A percentile compares a stretch with the other conserved stretches of the same genome.
These are phyloP conservation scores for Colletotrichum trifolii DNA, from an alignment of 2,329 filamentous ascomycete genomes.

Conservation along the genomic window DNA sequence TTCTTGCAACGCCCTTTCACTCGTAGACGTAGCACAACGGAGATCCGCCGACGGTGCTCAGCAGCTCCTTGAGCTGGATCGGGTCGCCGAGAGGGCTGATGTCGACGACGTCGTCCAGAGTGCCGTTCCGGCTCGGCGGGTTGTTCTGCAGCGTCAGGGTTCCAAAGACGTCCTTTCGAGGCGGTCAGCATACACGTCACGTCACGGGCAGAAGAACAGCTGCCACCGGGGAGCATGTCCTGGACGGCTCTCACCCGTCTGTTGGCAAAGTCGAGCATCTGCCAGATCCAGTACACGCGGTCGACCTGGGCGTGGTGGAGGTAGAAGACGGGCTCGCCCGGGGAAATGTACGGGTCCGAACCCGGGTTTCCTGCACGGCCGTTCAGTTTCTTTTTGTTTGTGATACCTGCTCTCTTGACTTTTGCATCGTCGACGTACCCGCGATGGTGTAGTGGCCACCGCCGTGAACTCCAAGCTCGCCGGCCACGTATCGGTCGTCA, in stretches of 20 bases:
- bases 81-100: slow-evolving; percentile 47
- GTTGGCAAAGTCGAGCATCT: slow-evolving; percentile 53
- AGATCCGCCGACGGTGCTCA: slow-evolving; percentile 52
- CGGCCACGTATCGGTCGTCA: slow-evolving; percentile 41
- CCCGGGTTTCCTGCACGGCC: slow-evolving; percentile 53
- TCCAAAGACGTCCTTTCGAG: slow-evolving; percentile 45
- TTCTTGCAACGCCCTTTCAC: background rate
- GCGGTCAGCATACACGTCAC: no score
- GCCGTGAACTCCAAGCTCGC: slow-evolving; percentile 50
- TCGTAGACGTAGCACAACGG: slow-evolving; percentile 58
- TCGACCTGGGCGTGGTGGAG: slow-evolving; percentile 59
- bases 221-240: no score
- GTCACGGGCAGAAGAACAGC: background rate
- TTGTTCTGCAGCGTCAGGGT: slow-evolving; percentile 55
- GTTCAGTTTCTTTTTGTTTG: background rate
- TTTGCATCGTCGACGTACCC: slow-evolving; percentile 14
- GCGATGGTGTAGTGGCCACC: slow-evolving; percentile 54
- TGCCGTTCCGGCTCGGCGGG: slow-evolving; percentile 54
- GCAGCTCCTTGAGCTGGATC: slow-evolving; percentile 47
- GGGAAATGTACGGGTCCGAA: slow-evolving; percentile 55
- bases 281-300: slow-evolving; percentile 60
- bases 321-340: slow-evolving; percentile 58
- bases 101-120: slow-evolving; percentile 51
- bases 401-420: background rate
- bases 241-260: slow-evolving; percentile 41